Evolutionary conservation across 768 basidiomycete species (phyloP).

Genomic region (Boletellus ananiceps): DNA sequence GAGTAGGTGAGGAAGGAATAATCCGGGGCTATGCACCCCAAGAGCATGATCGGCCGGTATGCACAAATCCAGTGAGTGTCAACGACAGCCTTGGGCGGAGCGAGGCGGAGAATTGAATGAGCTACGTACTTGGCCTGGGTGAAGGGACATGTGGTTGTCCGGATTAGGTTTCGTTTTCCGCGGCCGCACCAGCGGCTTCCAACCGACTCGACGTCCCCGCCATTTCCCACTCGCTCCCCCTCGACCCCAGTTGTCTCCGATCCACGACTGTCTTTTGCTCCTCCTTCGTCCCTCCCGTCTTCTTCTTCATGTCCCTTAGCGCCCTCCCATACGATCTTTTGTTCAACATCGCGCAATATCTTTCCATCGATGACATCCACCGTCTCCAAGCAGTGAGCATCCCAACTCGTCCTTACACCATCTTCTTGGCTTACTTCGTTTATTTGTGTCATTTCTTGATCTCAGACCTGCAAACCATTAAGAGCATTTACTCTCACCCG

Average conservation of each 20-base stretch:
- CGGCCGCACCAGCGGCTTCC: constrained; percentile 6
- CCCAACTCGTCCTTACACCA: background rate
- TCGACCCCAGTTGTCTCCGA: constrained; percentile 1
- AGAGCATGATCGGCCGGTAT: no score
- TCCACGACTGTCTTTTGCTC: background rate
- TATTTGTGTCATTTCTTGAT: background rate
- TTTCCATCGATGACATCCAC: constrained; percentile 58
- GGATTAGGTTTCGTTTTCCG: constrained; percentile 8
- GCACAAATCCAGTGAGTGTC: no score
- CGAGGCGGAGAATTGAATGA: no score
- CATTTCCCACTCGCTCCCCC: constrained; percentile 9
- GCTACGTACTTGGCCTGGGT: no score
- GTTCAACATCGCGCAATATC: constrained; percentile 60
- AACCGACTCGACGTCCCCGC: constrained; percentile 2
- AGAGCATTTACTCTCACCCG: constrained; percentile 59
- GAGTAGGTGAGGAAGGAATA: no score
- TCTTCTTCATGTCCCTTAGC: constrained; percentile 29
- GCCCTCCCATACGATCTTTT: constrained; percentile 66
- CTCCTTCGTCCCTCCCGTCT: background rate
- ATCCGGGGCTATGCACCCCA: no score
- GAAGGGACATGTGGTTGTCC: constrained; percentile 1
- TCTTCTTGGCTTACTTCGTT: background rate
- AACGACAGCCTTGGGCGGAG: no score
- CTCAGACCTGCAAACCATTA: constrained; percentile 58
- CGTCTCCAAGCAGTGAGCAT: constrained; percentile 55